Conservation (phyloP, 164 flowering plant genomes). For the Stephania japonica region DNA sequence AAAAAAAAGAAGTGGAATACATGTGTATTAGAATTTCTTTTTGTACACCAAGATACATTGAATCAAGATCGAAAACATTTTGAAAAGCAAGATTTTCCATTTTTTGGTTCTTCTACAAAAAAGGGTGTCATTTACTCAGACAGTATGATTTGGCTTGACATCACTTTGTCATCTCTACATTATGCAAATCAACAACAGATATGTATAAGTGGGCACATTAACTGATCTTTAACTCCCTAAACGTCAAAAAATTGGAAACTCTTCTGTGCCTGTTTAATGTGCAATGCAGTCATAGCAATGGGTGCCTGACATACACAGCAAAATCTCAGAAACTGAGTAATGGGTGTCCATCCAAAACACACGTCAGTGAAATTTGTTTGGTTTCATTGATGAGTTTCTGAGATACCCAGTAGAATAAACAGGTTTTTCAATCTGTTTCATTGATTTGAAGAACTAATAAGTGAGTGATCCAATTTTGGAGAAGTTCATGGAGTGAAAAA, state of each 20-base stretch:
- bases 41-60: not conserved
- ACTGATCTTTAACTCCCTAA: not conserved
- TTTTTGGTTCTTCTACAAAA: not conserved
- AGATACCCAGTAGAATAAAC: not conserved
- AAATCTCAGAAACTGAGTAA: not conserved
- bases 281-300: not conserved
- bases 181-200: not conserved
- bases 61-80: not conserved
- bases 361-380: not conserved
- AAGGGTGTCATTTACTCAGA: not conserved
- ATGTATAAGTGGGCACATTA: not conserved
- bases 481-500: constrained; percentile 9
- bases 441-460: constrained; percentile 3
- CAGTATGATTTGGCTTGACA: not conserved
- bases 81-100: not conserved
- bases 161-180: constrained; percentile 3
- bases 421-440: not conserved
- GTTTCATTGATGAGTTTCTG: constrained; percentile 1
- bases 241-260: not conserved
- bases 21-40: too few relatives aligned
- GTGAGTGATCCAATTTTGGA: constrained; percentile 1
- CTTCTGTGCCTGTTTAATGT: not conserved
- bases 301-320: constrained; percentile 1
- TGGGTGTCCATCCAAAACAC: constrained; percentile 2
- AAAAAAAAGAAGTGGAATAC: too few relatives aligned